These are phyloP conservation scores for Volutella citrinella DNA, from an alignment of 2,329 filamentous ascomycete species.

Conservation along the genomic window DNA sequence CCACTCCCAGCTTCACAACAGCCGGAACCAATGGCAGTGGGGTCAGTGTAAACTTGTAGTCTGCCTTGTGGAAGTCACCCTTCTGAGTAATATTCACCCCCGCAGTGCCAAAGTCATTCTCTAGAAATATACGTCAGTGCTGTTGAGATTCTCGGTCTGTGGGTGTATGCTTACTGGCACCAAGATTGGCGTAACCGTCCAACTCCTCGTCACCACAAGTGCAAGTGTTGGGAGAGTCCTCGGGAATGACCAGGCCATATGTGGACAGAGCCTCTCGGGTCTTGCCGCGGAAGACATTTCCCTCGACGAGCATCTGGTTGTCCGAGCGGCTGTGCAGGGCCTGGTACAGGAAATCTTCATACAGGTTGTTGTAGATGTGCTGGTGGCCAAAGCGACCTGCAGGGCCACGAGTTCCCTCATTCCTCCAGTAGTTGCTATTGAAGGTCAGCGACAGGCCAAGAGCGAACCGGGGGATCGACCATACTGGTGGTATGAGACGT, in stretches of 20 bases:
- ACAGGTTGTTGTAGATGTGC: constrained; percentile 49
- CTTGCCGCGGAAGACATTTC: constrained; percentile 45
- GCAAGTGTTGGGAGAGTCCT: constrained; percentile 52
- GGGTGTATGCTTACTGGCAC: constrained; percentile 39
- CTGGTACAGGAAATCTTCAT: constrained; percentile 45
- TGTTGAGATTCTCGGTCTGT: constrained; percentile 17
- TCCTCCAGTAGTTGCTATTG: constrained; percentile 46
- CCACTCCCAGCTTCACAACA: constrained; percentile 41
- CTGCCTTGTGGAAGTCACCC: constrained; percentile 46
- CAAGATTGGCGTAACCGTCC: constrained; percentile 53
- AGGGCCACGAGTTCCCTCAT: constrained; percentile 44
- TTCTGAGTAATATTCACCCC: constrained; percentile 50
- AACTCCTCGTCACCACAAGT: constrained; percentile 51
- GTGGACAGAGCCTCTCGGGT: constrained; percentile 49
- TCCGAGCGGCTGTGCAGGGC: constrained; percentile 47
- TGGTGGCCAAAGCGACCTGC: constrained; percentile 48
- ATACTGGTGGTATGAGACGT: constrained; percentile 50
- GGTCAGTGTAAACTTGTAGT: constrained; percentile 48
- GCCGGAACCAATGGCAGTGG: constrained; percentile 39
- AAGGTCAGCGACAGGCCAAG: too few species aligned
- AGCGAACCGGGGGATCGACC: too few species aligned
- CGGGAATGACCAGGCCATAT: constrained; percentile 53
- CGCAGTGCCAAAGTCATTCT: constrained; percentile 46
- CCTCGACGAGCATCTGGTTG: constrained; percentile 48
- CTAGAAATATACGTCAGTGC: constrained; percentile 16